These are phyloP conservation scores for Kurtzmaniella quercitrusa DNA, from an alignment of 1,139 yeast species.

Conservation along the genomic window DNA sequence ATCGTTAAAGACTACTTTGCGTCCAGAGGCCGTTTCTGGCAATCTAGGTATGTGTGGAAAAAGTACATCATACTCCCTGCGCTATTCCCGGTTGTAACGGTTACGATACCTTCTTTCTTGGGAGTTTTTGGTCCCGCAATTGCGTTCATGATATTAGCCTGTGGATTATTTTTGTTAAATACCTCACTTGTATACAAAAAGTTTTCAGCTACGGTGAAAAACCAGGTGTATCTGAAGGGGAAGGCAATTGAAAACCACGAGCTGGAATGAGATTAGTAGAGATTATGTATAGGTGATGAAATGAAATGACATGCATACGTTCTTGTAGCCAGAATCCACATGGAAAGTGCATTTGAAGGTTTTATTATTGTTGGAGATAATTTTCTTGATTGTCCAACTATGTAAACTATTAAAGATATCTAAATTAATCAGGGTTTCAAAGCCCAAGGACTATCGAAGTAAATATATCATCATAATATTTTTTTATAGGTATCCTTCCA, in stretches of 20 bases:
- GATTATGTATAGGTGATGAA: too few relatives aligned
- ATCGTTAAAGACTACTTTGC: slow-evolving; percentile 2
- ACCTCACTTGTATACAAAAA: slow-evolving; percentile 13
- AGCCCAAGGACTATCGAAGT: too few relatives aligned
- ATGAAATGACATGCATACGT: background rate
- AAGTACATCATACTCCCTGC: slow-evolving; percentile 1
- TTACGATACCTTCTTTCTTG: slow-evolving; percentile 2
- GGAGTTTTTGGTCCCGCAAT: slow-evolving; percentile 4
- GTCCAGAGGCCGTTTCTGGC: slow-evolving; percentile 21
- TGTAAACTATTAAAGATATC: too few relatives aligned
- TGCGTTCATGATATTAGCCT: slow-evolving; percentile 10
- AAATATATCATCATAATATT: too few relatives aligned
- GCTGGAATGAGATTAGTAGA: slow-evolving; percentile 5
- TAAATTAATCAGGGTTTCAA: too few relatives aligned
- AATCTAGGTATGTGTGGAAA: slow-evolving; percentile 9
- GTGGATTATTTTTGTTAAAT: slow-evolving; percentile 12
- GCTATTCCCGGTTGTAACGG: slow-evolving; percentile 1
- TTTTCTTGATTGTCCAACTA: too few relatives aligned
- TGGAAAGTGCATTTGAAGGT: too few relatives aligned
- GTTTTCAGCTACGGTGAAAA: slow-evolving; percentile 48
- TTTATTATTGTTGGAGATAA: too few relatives aligned
- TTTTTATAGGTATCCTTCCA: too few relatives aligned
- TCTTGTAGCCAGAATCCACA: too few relatives aligned
- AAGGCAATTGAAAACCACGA: slow-evolving; percentile 51
- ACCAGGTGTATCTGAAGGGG: slow-evolving; percentile 59